Evolutionary conservation across 2,329 filamentous ascomycete genomes (phyloP), one percentile per base, ranked within the genome.

Genomic region (Acrocalymma vagum): DNA sequence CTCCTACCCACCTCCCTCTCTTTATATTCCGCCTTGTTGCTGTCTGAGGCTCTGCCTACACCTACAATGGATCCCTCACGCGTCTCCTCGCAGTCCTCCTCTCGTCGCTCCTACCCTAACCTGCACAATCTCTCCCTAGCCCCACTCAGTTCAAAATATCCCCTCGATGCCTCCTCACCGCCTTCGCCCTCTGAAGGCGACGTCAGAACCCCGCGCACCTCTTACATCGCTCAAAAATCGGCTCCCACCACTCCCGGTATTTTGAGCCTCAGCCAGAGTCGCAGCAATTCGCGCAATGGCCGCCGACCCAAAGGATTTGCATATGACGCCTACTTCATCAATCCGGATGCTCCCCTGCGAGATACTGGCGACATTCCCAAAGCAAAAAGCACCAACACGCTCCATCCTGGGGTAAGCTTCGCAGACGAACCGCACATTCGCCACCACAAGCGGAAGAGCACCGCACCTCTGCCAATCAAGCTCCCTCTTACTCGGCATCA

Each of bases 61-160:
- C 24, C 11, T 15, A 23, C 34, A 14, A 67, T 62, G 53, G 62
- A 65, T 15, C 20, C 51, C 24, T 38, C 60, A 21, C 48, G 44
- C 39, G 37, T 52, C 15, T 48, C 51, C 27, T 62, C 64, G 1
- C 48, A 51, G 2, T 58, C 58, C 10, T 45, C 53, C 24, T 64
- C 63, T 18, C 76, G 78, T 32, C 80, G 82, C 41, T 84, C 81
- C 33, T 79, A 81, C 54, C 80, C 80, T 32, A 82, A 82, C 47
- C 74, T 85, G 36, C 71, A 79, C 53, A 77, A 82, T 56, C 74
- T 84, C 46, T 83, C 82, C 28, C 74, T 85, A n/a, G 79, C 81
- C 54, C 82, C 82, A 25, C 72, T 85, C 40, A 79, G 77, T 38
- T 72, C 76, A 33, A 75, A 73, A 62, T 80, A 79, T 55, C 77